Base-by-base conservation (phyloP, 2,329 filamentous ascomycete species). In the Colletotrichum filicis region DNA sequence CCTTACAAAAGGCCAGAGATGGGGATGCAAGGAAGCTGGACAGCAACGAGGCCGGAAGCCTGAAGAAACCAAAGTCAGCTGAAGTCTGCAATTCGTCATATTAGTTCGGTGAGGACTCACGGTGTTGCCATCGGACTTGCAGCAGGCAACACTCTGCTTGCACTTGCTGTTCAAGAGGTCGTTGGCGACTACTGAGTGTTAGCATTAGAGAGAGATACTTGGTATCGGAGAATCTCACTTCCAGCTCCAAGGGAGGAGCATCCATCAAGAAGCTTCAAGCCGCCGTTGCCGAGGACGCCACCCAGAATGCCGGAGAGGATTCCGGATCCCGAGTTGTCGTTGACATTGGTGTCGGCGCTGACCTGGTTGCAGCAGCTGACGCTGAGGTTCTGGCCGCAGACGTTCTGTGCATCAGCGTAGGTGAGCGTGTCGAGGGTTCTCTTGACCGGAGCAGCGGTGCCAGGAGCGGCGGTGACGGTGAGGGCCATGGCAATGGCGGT, bases 341-440 rank as follows among this genome's bases (percentile, higher is more conserved):
- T 61, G 58, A 32, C 28, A n/a, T 26, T 61, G 58, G 58, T 61
- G 58, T 37, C 37, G 30, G 30, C 30, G 9, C 37, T 37, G 30
- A 19, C 30, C 58, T 61, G 30, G 58, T 61, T 61, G 32, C 58
- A 61, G 58, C 58, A 61, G 58, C 37, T 61, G 32, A 61, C 58
- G 58, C 58, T 61, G 30, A 61, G 58, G 22, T 61, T 30, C 32
- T 61, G 22, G 7, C 58, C 58, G 32, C 58, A 61, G 32, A 61
- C 32, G 58, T 42, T 61, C 58, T 61, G 58, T 19, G 58, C 58
- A 19, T 61, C 58, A 7, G n/a, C 30, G 58, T 37, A 22, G 30
- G 58, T 61, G 22, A 61, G 58, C 19, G 42, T 49, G 19, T 61
- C 58, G 32, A 24, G 22, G 58, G 58, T 61, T 42, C 58, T 26